Conservation (phyloP, 768 basidiomycete species). For the Vishniacozyma victoriae region DNA sequence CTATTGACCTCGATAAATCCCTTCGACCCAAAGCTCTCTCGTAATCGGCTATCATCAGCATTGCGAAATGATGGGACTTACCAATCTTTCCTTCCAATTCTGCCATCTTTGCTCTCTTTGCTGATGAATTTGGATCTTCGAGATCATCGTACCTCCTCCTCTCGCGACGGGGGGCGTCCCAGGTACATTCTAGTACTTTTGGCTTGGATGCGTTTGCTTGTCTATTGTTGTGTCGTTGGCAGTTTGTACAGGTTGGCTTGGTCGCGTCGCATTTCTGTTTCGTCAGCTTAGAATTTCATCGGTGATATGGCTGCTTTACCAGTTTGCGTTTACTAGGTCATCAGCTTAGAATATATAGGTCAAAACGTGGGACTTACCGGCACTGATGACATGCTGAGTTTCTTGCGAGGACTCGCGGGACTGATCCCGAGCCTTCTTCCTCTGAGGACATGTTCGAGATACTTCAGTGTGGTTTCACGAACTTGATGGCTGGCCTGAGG, state of each 20-base stretch:
- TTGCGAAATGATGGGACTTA: not conserved
- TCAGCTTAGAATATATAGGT: not conserved
- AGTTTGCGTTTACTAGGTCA: slow-evolving; percentile 17
- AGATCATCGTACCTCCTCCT: not conserved
- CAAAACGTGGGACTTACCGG: slow-evolving; percentile 14
- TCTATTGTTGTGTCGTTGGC: slow-evolving; percentile 17
- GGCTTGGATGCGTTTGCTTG: not conserved
- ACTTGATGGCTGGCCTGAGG: too few relatives aligned
- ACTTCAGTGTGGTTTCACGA: too few relatives aligned
- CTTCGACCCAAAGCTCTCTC: not conserved
- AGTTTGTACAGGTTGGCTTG: slow-evolving; percentile 29
- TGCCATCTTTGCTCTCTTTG: slow-evolving; percentile 21
- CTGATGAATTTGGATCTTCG: not conserved
- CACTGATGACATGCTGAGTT: slow-evolving; percentile 37
- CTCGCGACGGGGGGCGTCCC: slow-evolving; percentile 20
- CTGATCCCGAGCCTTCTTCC: too few relatives aligned
- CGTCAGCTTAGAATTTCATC: not conserved
- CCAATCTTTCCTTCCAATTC: slow-evolving; percentile 21
- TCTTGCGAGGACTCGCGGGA: slow-evolving; percentile 23
- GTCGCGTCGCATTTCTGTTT: slow-evolving; percentile 33
- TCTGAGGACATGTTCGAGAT: too few relatives aligned
- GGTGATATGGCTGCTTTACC: slow-evolving; percentile 6
- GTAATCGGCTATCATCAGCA: not conserved
- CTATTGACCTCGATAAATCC: not conserved
- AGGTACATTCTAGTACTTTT: slow-evolving; percentile 35